phyloP scores from a whole-genome alignment of 75 land plant species.

The Pseudotsuga menziesii region DNA sequence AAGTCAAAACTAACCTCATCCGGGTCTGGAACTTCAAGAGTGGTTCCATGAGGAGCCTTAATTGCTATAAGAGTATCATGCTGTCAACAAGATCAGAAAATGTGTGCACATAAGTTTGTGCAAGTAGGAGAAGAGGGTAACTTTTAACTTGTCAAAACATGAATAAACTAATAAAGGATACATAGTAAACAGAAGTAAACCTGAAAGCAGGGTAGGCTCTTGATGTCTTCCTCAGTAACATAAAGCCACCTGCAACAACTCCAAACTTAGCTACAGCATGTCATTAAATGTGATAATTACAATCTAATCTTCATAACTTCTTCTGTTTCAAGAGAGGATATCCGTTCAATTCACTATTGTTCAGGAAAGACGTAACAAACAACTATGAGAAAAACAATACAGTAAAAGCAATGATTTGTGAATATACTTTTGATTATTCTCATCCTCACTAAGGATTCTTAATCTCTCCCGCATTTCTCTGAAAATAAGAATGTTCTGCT shows the following conservation, averaged over 20 bases:
- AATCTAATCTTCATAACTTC: neutral
- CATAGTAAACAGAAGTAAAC: conserved; percentile 20
- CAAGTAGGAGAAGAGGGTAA: neutral
- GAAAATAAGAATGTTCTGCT: conserved; percentile 21
- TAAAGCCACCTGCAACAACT: conserved; percentile 75
- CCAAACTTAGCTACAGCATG: neutral
- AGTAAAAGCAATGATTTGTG: neutral
- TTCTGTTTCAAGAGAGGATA: neutral
- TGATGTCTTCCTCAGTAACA: conserved; percentile 96
- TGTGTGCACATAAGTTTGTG: neutral
- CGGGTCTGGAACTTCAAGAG: conserved; percentile 97
- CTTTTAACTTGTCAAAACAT: neutral
- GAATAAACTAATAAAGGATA: neutral
- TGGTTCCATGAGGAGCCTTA: conserved; percentile 97
- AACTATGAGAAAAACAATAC: neutral
- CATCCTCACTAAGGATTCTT: conserved; percentile 75
- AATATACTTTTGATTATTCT: conserved; percentile 71
- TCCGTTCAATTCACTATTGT: neutral
- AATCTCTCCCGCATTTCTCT: conserved; percentile 83
- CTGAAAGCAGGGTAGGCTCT: conserved; percentile 85
- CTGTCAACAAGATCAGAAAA: conserved; percentile 30
- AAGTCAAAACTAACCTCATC: conserved; percentile 61
- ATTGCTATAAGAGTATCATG: conserved; percentile 92
- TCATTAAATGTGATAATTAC: neutral
- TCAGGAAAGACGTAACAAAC: neutral